These are phyloP conservation scores for Exophiala phaeomuriformis DNA, from an alignment of 2,329 filamentous ascomycete species.

Conservation along the genomic window DNA sequence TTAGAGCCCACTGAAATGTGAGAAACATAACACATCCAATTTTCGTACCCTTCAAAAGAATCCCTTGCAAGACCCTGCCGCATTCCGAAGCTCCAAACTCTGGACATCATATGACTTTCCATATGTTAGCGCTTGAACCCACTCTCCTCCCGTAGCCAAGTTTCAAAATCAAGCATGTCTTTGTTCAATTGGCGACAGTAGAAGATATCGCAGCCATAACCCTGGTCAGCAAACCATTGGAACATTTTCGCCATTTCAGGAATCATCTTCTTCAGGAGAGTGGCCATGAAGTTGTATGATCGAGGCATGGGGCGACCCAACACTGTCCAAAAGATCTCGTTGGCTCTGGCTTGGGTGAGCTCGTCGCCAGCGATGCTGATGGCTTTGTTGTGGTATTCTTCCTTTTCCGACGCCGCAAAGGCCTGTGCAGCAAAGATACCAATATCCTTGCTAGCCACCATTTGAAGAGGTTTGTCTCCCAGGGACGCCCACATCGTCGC, in stretches of 20 bases:
- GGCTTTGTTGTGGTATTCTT: constrained; percentile 38
- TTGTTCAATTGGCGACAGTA: constrained; percentile 40
- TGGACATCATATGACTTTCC: neutral
- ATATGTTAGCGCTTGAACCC: constrained; percentile 29
- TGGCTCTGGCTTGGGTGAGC: constrained; percentile 42
- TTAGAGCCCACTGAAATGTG: neutral
- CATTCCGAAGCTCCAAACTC: neutral
- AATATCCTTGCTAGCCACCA: constrained; percentile 45
- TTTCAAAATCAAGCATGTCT: constrained; percentile 42
- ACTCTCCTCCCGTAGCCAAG: constrained; percentile 45
- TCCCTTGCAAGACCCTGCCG: neutral
- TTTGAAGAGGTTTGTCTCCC: constrained; percentile 38
- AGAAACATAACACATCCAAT: neutral
- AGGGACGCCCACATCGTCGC: constrained; percentile 39
- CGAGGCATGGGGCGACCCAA: constrained; percentile 40
- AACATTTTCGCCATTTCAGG: constrained; percentile 43
- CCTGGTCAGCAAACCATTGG: constrained; percentile 45
- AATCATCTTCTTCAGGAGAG: constrained; percentile 18
- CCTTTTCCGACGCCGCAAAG: constrained; percentile 38
- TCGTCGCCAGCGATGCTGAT: constrained; percentile 49
- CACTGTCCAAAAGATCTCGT: constrained; percentile 40
- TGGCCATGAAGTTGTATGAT: constrained; percentile 25
- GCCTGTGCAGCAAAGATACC: constrained; percentile 46
- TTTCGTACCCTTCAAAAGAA: neutral
- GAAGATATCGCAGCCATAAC: constrained; percentile 43